phyloP scores from a whole-genome alignment of 139 green algal genomes.

The Bryopsis sp. region DNA sequence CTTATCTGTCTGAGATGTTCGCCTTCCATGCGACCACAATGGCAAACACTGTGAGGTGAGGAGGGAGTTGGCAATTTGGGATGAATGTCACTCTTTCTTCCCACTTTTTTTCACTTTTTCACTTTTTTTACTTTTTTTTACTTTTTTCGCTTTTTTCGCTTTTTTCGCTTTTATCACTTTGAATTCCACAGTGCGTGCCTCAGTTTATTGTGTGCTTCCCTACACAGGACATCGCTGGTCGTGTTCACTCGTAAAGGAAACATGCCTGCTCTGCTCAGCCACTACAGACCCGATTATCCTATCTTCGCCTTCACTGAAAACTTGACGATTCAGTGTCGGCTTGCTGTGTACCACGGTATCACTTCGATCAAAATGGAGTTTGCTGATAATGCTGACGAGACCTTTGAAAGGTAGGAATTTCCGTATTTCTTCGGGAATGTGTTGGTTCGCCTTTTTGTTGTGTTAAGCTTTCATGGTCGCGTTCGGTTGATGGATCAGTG shows the following conservation, averaged over 20 bases:
- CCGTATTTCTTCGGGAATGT: slow-evolving; percentile 15
- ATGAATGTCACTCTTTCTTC: not conserved
- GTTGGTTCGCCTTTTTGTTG: slow-evolving; percentile 4
- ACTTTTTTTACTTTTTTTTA: too few relatives aligned
- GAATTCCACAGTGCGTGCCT: too few relatives aligned
- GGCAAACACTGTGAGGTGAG: slow-evolving; percentile 69
- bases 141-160: too few relatives aligned
- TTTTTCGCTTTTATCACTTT: too few relatives aligned
- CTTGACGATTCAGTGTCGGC: slow-evolving; percentile 57
- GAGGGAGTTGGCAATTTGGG: not conserved
- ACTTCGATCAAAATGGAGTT: slow-evolving; percentile 53
- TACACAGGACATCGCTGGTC: slow-evolving; percentile 26
- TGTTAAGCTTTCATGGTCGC: not conserved
- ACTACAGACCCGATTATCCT: slow-evolving; percentile 68
- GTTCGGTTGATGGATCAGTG: not conserved
- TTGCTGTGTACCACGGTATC: slow-evolving; percentile 75
- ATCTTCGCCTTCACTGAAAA: slow-evolving; percentile 79
- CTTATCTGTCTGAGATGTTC: slow-evolving; percentile 67
- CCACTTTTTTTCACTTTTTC: too few relatives aligned
- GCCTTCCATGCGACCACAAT: slow-evolving; percentile 78
- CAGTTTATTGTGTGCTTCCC: too few relatives aligned
- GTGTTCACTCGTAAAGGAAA: slow-evolving; percentile 56
- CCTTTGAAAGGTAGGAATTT: slow-evolving; percentile 38
- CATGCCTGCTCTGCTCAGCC: slow-evolving; percentile 73
- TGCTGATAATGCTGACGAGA: slow-evolving; percentile 16